Evolutionary conservation across 805 yeast species (phyloP).

Genomic region (Starmera caribaea): DNA sequence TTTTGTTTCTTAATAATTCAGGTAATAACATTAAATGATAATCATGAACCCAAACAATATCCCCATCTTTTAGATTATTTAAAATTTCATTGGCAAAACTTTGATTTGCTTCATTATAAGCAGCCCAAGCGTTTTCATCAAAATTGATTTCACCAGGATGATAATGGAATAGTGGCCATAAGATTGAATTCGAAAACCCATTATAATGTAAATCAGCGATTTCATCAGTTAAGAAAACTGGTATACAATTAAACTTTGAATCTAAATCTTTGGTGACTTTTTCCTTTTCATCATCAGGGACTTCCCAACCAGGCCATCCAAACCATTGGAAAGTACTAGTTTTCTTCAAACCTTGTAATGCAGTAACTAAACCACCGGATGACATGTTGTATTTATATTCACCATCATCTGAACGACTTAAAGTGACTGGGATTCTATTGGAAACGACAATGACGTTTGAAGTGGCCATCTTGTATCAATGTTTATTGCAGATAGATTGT

Average conservation of each 20-base stretch:
- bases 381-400: constrained; percentile 82
- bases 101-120: constrained; percentile 87
- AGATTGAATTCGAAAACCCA: constrained; percentile 87
- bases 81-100: constrained; percentile 71
- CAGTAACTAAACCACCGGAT: constrained; percentile 95
- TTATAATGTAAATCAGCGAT: constrained; percentile 94
- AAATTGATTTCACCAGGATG: constrained; percentile 99
- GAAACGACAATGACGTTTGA: constrained; percentile 88
- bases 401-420: constrained; percentile 52
- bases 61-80: constrained; percentile 64
- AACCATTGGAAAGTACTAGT: constrained; percentile 87
- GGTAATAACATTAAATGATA: constrained; percentile 95
- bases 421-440: constrained; percentile 91
- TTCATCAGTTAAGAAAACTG: constrained; percentile 79
- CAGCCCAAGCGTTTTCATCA: constrained; percentile 97
- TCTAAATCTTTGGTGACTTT: constrained; percentile 61
- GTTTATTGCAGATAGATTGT: neutral
- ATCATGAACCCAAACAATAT: constrained; percentile 95
- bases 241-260: constrained; percentile 79
- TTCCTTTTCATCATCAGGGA: constrained; percentile 67
- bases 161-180: constrained; percentile 98
- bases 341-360: constrained; percentile 83
- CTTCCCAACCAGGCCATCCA: constrained; percentile 95
- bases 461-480: constrained; percentile 9
- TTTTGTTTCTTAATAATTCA: constrained; percentile 63